phyloP scores from a whole-genome alignment of 257 asterid species.

The Gentiana straminea region DNA sequence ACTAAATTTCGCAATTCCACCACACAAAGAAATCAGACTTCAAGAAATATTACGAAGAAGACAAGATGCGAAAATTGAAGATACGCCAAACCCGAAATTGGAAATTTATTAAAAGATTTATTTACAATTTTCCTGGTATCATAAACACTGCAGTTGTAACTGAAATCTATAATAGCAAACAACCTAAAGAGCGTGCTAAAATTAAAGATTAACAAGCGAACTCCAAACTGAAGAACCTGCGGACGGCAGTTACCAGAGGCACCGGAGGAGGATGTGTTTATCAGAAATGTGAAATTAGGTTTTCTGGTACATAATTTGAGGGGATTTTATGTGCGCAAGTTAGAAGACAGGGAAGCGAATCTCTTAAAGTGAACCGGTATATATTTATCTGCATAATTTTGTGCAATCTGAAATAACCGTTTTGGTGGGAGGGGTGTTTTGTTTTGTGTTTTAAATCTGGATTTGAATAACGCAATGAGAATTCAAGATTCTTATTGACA shows the following conservation, averaged over 20 bases:
- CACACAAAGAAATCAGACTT: not conserved
- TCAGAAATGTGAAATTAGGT: not conserved
- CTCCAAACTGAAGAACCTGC: not conserved
- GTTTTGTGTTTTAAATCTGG: too few relatives aligned
- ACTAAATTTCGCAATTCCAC: not conserved
- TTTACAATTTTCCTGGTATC: not conserved
- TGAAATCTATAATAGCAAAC: not conserved
- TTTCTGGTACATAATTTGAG: conserved; percentile 1
- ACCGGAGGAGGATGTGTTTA: not conserved
- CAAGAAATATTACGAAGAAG: not conserved
- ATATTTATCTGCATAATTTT: too few relatives aligned
- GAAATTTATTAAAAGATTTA: not conserved
- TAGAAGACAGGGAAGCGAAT: conserved; percentile 4
- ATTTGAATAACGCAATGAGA: too few relatives aligned
- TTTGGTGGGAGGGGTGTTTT: too few relatives aligned
- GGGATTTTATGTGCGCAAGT: conserved; percentile 13
- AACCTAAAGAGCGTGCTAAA: conserved; percentile 2
- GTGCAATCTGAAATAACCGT: too few relatives aligned
- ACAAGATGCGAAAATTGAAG: too few relatives aligned
- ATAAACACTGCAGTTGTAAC: not conserved
- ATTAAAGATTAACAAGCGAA: conserved; percentile 1
- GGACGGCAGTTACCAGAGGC: conserved; percentile 7
- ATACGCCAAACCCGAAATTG: conserved; percentile 12
- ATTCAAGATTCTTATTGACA: too few relatives aligned
- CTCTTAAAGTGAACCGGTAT: conserved; percentile 6